Percentiles rank a stretch among this genome's conserved stretches.
phyloP scores from a whole-genome alignment of 2,329 filamentous ascomycete species.

The Cylindrodendrum hubeiense region DNA sequence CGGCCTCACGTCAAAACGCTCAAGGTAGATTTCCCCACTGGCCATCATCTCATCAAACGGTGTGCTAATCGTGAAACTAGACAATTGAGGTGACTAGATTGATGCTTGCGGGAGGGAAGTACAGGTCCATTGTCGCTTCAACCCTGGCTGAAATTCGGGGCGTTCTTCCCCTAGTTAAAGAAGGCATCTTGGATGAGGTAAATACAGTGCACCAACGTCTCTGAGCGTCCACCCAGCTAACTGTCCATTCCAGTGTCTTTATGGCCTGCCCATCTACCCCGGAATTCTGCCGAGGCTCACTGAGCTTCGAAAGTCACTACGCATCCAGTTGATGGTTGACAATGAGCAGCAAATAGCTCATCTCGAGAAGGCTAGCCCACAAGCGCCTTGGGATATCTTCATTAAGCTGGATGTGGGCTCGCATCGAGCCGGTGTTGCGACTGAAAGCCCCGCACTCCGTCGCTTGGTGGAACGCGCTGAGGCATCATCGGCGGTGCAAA shows the following conservation, averaged over 20 bases:
- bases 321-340: slow-evolving; percentile 53
- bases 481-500: slow-evolving; percentile 42
- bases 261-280: slow-evolving; percentile 55
- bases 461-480: slow-evolving; percentile 44
- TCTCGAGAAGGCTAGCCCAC: slow-evolving; percentile 40
- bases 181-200: slow-evolving; percentile 56
- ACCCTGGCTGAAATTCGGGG: slow-evolving; percentile 56
- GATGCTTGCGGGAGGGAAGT: slow-evolving; percentile 54
- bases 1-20: slow-evolving; percentile 60
- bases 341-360: slow-evolving; percentile 49
- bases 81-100: slow-evolving; percentile 52
- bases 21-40: slow-evolving; percentile 46
- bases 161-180: slow-evolving; percentile 51
- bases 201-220: neutral
- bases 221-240: neutral
- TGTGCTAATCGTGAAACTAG: slow-evolving; percentile 32
- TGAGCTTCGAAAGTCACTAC: slow-evolving; percentile 44
- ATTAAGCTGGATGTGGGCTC: slow-evolving; percentile 54
- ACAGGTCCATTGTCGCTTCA: slow-evolving; percentile 54
- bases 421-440: slow-evolving; percentile 49
- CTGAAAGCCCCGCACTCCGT: slow-evolving; percentile 42
- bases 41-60: fast-evolving
- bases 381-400: slow-evolving; percentile 49
- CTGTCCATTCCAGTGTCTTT: slow-evolving; percentile 45
- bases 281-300: slow-evolving; percentile 47